Evolutionary conservation across 129 eudicot species (phyloP).

Genomic region (Chrysanthemum seticuspe): DNA sequence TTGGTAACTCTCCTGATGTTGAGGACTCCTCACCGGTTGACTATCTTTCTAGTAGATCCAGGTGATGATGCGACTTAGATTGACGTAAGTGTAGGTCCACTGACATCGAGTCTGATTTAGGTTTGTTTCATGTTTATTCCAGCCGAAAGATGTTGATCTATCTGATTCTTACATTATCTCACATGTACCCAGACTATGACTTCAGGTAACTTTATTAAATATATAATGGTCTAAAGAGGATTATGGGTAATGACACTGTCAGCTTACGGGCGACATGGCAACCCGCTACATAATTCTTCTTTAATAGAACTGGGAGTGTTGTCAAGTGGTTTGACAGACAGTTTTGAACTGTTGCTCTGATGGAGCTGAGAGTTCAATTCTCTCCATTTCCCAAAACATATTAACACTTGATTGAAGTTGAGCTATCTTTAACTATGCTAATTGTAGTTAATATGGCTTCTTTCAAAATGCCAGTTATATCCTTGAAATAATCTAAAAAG

Average conservation of each 20-base stretch:
- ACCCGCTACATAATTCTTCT: constrained; percentile 78
- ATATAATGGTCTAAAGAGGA: constrained; percentile 40
- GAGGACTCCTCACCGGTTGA: constrained; percentile 71
- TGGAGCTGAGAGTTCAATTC: constrained; percentile 99
- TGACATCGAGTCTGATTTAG: constrained; percentile 23
- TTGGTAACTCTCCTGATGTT: constrained; percentile 72
- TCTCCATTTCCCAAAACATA: constrained; percentile 92
- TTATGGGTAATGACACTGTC: constrained; percentile 99
- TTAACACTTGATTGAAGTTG: constrained; percentile 22
- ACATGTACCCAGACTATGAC: constrained; percentile 95
- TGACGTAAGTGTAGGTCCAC: constrained; percentile 15
- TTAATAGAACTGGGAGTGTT: constrained; percentile 81
- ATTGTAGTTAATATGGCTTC: not conserved
- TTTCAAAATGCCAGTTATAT: not conserved
- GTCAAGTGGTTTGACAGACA: constrained; percentile 99
- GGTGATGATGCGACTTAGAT: constrained; percentile 40
- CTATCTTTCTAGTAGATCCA: constrained; percentile 67
- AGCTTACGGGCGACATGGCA: constrained; percentile 94
- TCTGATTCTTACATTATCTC: constrained; percentile 78
- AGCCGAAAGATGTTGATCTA: constrained; percentile 94
- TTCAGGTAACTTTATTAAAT: constrained; percentile 68
- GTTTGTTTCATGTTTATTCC: constrained; percentile 31
- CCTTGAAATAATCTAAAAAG: not conserved
- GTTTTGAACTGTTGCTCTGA: constrained; percentile 91
- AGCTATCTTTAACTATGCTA: not conserved